Base-by-base conservation (phyloP, 768 basidiomycete genomes). In the Heimioporus sp. region DNA sequence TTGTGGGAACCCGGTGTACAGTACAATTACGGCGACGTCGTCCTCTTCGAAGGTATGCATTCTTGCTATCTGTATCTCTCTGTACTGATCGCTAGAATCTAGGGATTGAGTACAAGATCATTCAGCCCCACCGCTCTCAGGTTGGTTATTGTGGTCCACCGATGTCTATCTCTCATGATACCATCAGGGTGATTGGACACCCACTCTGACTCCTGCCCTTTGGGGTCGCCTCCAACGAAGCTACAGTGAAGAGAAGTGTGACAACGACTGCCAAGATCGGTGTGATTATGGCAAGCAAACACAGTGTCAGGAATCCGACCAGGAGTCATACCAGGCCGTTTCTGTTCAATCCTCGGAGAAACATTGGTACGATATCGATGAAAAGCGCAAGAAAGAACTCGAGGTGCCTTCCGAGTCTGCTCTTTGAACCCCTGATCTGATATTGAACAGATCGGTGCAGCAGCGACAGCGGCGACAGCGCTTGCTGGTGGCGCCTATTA, bases 101-200 rank as follows among this genome's bases (percentile, higher is more conserved):
- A 55, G 86, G 80, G 37, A 64, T 68, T 55, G 69, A 66, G 38
- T 90, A 88, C 74, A 83, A 81, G 68, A 85, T 85, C 68, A 80
- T 89, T 56, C 86, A 88, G 61, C 72, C 85, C 10, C 88, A 90
- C 70, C 69, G 63, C 48, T 87, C 87, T 30, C 84, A 87, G 77
- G 86, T 81, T 7, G 5, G 24, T 28, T 28, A 6, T 28, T 28
- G 24, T 55, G 49, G 63, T 54, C 24, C 9, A 44, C 24, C 17
- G n/a, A 38, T 9, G 21, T n/a, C 20, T 32, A 11, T 4, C 40
- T 35, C 50, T 58, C 37, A 30, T 48, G 40, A 9, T 5, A 15
- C 35, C 35, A 12, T 13, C 59, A 90, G 86, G 55, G 73, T 24
- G 85, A 87, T 57, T 91, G 89, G 89, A 67, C 81, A 21, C 89